These are phyloP conservation scores for Pythium dissimile DNA, from an alignment of 352 stramenopile species.

Conservation along the genomic window DNA sequence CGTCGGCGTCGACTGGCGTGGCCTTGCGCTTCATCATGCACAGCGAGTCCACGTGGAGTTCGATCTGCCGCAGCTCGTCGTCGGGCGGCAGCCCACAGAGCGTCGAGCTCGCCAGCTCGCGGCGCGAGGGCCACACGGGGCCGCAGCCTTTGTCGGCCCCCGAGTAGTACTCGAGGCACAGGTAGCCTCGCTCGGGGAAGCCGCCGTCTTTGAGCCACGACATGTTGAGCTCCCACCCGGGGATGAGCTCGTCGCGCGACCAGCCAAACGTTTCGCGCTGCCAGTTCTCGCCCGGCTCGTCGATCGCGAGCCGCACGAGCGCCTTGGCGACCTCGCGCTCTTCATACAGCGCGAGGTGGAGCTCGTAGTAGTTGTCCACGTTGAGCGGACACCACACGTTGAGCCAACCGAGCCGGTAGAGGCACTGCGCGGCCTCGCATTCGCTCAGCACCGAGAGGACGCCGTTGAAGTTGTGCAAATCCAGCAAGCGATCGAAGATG, in stretches of 20 bases:
- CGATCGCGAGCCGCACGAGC: slow-evolving; percentile 73
- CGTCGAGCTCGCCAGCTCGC: slow-evolving; percentile 48
- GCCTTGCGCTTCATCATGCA: slow-evolving; percentile 33
- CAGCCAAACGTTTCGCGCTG: slow-evolving; percentile 72
- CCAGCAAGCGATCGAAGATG: slow-evolving; percentile 63
- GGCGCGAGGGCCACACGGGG: slow-evolving; percentile 61
- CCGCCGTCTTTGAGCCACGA: slow-evolving; percentile 79
- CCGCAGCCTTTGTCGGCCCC: slow-evolving; percentile 68
- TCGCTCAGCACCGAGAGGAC: slow-evolving; percentile 56
- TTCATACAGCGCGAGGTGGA: slow-evolving; percentile 63
- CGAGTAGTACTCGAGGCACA: slow-evolving; percentile 78
- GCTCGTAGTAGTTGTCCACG: slow-evolving; percentile 78
- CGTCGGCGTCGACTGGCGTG: background rate
- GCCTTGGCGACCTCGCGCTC: slow-evolving; percentile 69
- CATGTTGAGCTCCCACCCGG: slow-evolving; percentile 77
- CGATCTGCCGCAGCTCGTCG: slow-evolving; percentile 41
- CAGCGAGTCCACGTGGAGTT: slow-evolving; percentile 54
- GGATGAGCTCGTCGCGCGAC: slow-evolving; percentile 73
- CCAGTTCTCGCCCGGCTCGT: slow-evolving; percentile 82
- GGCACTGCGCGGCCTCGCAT: slow-evolving; percentile 48
- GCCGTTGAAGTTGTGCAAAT: slow-evolving; percentile 70
- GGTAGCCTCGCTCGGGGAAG: slow-evolving; percentile 72
- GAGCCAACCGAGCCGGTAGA: slow-evolving; percentile 69
- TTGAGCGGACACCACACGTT: slow-evolving; percentile 67
- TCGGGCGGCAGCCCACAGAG: slow-evolving; percentile 39